Evolutionary conservation across 2,329 filamentous ascomycete genomes (phyloP).

Genomic region (Phaeosphaeriaceae sp.): DNA sequence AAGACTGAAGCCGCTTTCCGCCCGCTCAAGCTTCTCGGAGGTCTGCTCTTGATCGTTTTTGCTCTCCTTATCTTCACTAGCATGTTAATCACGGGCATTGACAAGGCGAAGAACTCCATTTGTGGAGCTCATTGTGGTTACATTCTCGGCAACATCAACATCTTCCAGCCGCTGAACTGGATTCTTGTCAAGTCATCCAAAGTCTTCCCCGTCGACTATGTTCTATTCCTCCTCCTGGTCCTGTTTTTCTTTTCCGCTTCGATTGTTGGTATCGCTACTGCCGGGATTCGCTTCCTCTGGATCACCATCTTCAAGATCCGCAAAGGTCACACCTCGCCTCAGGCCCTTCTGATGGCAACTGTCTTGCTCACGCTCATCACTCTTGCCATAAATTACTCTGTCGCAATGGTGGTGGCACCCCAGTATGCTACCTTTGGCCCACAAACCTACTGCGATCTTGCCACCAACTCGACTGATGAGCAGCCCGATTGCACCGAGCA

Average conservation of each 20-base stretch:
- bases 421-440: constrained; percentile 95
- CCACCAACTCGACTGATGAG: constrained; percentile 65
- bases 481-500: constrained; percentile 78
- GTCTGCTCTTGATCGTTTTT: constrained; percentile 76
- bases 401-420: constrained; percentile 92
- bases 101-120: constrained; percentile 94
- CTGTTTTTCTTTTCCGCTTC: constrained; percentile 89
- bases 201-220: constrained; percentile 90
- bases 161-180: constrained; percentile 96
- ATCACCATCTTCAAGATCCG: constrained; percentile 90
- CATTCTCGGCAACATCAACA: constrained; percentile 83
- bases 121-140: constrained; percentile 93
- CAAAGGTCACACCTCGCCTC: constrained; percentile 85
- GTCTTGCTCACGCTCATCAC: constrained; percentile 89
- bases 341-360: constrained; percentile 88
- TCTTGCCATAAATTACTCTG: constrained; percentile 88
- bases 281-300: constrained; percentile 97
- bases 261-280: constrained; percentile 80
- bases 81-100: constrained; percentile 94
- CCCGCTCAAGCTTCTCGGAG: constrained; percentile 86
- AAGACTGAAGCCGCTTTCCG: constrained; percentile 83
- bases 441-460: constrained; percentile 88
- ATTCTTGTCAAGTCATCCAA: constrained; percentile 80
- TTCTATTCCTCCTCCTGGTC: constrained; percentile 83
- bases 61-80: constrained; percentile 81